Conservation (phyloP, 306 rosid genomes). For the Cyamopsis tetragonoloba region DNA sequence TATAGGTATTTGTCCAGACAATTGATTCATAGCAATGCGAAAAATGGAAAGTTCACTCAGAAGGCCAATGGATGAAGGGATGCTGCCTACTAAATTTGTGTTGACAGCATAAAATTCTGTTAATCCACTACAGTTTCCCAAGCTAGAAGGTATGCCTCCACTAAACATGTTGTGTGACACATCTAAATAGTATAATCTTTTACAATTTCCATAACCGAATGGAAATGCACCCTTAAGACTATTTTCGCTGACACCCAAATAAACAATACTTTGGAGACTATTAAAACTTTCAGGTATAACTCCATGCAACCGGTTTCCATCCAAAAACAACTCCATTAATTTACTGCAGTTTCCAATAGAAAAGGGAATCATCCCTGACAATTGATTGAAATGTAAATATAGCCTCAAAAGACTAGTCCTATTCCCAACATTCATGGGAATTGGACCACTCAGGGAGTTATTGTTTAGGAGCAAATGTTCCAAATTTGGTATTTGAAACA, state of each 20-base stretch:
- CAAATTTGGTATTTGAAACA: conserved; percentile 41
- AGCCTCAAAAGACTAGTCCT: conserved; percentile 25
- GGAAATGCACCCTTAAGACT: conserved; percentile 3
- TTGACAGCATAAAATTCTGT: neutral
- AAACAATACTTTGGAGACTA: conserved; percentile 33
- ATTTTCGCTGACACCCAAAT: conserved; percentile 22
- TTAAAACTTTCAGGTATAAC: conserved; percentile 42
- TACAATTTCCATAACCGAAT: conserved; percentile 30
- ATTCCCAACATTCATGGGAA: conserved; percentile 52
- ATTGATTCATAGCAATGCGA: neutral
- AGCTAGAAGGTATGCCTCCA: conserved; percentile 34
- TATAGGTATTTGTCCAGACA: conserved; percentile 4
- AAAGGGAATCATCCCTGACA: neutral
- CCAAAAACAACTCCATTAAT: conserved; percentile 20
- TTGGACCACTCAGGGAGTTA: conserved; percentile 40
- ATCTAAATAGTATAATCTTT: conserved; percentile 31
- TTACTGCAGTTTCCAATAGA: conserved; percentile 9
- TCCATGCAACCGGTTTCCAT: conserved; percentile 36
- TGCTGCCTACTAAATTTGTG: conserved; percentile 40
- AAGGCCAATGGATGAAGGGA: conserved; percentile 54
- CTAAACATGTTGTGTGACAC: conserved; percentile 29
- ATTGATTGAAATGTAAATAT: conserved; percentile 3
- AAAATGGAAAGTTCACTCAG: conserved; percentile 21
- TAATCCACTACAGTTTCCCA: conserved; percentile 51
- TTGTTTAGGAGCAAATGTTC: conserved; percentile 26